Evolutionary conservation across 163 green algal species (phyloP), one percentile per base, ranked within the genome.

Genomic region (Volvox carteri): DNA sequence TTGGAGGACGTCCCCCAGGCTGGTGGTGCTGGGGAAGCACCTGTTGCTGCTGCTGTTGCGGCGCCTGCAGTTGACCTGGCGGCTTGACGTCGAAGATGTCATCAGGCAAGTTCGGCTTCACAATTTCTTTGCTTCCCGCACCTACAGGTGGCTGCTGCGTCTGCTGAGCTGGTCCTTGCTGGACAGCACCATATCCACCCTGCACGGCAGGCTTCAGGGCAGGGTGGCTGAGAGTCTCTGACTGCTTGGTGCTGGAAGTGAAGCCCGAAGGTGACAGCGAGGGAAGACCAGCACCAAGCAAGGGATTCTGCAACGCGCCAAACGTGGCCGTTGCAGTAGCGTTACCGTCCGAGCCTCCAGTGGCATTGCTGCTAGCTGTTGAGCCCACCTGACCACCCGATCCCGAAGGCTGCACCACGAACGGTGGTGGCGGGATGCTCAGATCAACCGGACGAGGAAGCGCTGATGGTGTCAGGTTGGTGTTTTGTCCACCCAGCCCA

Each of bases 81-180:
- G 83, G 83, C 83, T 88, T 88, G 14, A 77, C 39, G 54, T 89
- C 84, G 21, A 89, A 89, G 21, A 89, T 89, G 44, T 89, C 84
- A 44, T 89, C 84, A 18, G 84, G 84, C 18, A 89, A 52, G 72
- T 77, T 89, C 18, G 84, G 35, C 54, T 88, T 88, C 19, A 77
- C 68, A 28, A 4, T 23, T 7, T 89, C 84, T 72, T 89, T 89
- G 50, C 18, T 52, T 16, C 84, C 84, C 5, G 41, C n/a, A 2
- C 12, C n/a, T 37, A 62, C 19, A 2, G 25, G 6, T 46, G 65
- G 83, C 50, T 80, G 80, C 48, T 88, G 84, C 72, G 72, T 70
- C 39, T 60, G 50, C 81, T 80, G 81, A 28, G 46, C 74, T 68
- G 50, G 9, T 8, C 50, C 23, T 58, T 86, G 78, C 12, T 62